A percentile compares a stretch with the other conserved stretches of the same genome.
Evolutionary conservation across 73 alveolate genomes (phyloP).

Genomic region (Durusdinium trenchii): DNA sequence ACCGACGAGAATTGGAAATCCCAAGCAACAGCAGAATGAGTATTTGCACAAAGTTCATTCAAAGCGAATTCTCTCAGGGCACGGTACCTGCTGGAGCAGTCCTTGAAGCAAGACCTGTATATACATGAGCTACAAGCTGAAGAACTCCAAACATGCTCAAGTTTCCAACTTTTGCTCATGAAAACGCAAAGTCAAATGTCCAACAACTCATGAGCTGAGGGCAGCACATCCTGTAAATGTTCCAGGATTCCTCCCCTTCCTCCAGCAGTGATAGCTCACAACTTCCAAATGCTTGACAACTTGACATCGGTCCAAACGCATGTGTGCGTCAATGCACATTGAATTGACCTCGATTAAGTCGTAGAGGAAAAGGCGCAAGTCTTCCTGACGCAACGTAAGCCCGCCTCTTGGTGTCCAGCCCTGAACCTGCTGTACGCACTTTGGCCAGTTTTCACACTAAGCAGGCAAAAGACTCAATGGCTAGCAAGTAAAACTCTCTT

Average conservation of each 20-base stretch:
- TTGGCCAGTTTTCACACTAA: too few relatives aligned
- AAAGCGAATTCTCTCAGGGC: not conserved
- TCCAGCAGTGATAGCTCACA: not conserved
- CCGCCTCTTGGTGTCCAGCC: constrained; percentile 22
- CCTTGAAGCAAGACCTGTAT: constrained; percentile 79
- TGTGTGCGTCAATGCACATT: not conserved
- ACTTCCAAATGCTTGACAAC: not conserved
- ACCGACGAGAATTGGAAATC: not conserved
- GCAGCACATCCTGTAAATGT: constrained; percentile 71
- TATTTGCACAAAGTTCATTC: too few relatives aligned
- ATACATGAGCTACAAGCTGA: not conserved
- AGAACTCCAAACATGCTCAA: not conserved
- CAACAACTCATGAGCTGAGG: not conserved
- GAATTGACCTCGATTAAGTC: not conserved
- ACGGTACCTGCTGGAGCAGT: constrained; percentile 67
- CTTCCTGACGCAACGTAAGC: not conserved
- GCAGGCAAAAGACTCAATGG: too few relatives aligned
- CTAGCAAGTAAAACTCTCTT: too few relatives aligned
- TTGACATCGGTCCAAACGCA: not conserved
- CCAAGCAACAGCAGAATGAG: too few relatives aligned
- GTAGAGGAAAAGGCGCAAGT: not conserved
- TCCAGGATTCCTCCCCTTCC: constrained; percentile 87
- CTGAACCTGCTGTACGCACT: constrained; percentile 40
- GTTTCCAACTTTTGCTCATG: too few relatives aligned
- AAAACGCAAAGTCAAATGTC: too few relatives aligned